Evolutionary conservation across 139 green algal genomes (phyloP).

Genomic region (Pedinophyceae sp.): DNA sequence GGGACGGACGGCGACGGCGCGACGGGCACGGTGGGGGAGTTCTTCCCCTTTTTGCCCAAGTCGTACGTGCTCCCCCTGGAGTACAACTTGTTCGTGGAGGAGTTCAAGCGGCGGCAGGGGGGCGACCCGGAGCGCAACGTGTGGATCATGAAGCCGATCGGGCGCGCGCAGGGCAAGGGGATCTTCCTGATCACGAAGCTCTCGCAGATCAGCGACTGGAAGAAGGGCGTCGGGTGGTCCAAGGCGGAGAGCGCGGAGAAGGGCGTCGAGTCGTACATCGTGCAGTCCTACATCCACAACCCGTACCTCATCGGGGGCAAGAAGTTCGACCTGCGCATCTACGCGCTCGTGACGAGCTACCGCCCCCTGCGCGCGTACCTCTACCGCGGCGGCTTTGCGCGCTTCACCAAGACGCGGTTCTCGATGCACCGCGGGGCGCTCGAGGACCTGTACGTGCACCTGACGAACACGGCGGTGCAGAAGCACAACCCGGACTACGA

Average conservation of each 20-base stretch:
- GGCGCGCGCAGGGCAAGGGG: conserved; percentile 47
- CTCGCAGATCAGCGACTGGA: conserved; percentile 23
- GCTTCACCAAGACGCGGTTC: conserved; percentile 64
- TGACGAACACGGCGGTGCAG: conserved; percentile 65
- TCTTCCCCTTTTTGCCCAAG: conserved; percentile 46
- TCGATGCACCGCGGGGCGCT: conserved; percentile 26
- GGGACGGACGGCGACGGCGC: too few relatives aligned
- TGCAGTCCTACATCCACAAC: conserved; percentile 28
- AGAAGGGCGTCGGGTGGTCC: not conserved
- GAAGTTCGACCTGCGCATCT: conserved; percentile 63
- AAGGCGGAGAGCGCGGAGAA: conserved; percentile 30
- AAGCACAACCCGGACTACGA: conserved; percentile 45
- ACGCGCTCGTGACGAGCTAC: conserved; percentile 46
- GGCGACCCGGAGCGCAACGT: conserved; percentile 29
- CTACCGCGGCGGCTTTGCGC: conserved; percentile 43
- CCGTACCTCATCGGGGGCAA: conserved; percentile 31
- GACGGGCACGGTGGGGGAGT: too few relatives aligned
- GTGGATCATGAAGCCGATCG: conserved; percentile 76
- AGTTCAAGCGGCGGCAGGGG: conserved; percentile 33
- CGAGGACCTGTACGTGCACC: conserved; percentile 52
- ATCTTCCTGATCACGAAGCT: conserved; percentile 73
- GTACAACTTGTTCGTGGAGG: conserved; percentile 65
- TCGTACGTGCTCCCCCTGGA: conserved; percentile 51
- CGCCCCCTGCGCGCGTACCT: conserved; percentile 48
- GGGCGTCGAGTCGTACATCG: conserved; percentile 51